Base-by-base conservation (phyloP, 1,284 basidiomycete species). In the Cronartium ribicola region DNA sequence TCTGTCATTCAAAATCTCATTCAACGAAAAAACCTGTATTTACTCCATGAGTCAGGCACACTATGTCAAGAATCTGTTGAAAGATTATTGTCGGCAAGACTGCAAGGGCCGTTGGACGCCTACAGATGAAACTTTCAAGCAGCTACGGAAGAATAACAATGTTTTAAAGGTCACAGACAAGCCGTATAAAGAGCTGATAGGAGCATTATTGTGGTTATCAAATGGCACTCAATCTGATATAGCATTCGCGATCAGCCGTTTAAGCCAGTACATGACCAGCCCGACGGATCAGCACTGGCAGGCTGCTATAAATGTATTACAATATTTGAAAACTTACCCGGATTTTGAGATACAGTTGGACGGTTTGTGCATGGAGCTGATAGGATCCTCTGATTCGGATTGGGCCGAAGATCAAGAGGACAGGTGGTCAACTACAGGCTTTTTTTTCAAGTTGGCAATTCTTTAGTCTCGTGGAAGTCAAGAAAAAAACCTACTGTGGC, bases 371-470 rank as follows among this genome's bases (percentile, higher is more conserved):
- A 22, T 43, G 2, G 8, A 20, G 2, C 14, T 20, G 6, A 22
- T 2, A 1, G 41, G 64, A 0, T 69, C 3, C 17, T 29, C 44
- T 17, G 22, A 69, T 20, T 37, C 67, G 2, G 40, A 69, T 13
- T 69, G 67, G 67, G 67, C 37, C 5, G 43, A 66, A 48, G 43
- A 66, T 10, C 14, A 14, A 7, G 39, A 66, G 20, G 44, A 66
- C 36, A 2, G 36, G 5, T 10, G 44, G 3, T 67, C 22, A 1
- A 67, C 66, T 14, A 39, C 48, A 0, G 66, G 20, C 13, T 67
- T 57, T 41, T 29, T 41, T 67, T 39, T 20, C 7, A 17, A 2
- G 10, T 67, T 1, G 8, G 6, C 3, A n/a, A 41, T 20, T 17
- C 51, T 20, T 44, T 51, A 2, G 60, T 68, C 13, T 55, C 22